Conservation (phyloP, 306 rosid species). For the Canavalia ensiformis region DNA sequence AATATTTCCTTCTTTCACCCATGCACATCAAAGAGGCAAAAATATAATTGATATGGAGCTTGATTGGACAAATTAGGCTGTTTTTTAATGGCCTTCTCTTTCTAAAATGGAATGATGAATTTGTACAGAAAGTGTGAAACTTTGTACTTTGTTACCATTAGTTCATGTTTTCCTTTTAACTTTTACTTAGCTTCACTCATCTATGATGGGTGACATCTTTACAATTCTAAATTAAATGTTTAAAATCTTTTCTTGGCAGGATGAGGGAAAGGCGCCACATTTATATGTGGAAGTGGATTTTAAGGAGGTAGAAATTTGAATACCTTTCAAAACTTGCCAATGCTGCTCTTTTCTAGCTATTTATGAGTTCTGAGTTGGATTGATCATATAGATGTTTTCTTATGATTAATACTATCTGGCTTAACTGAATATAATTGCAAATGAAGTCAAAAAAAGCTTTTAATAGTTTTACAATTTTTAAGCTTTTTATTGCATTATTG, state of each 20-base stretch:
- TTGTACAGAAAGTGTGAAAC: background rate
- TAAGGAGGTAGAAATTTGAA: conserved; percentile 74
- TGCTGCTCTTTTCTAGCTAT: conserved; percentile 26
- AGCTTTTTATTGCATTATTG: conserved; percentile 11
- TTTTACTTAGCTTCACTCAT: conserved; percentile 33
- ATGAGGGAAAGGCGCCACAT: conserved; percentile 82
- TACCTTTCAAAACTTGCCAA: conserved; percentile 22
- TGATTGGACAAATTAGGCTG: conserved; percentile 20
- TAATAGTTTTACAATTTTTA: background rate
- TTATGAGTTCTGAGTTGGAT: conserved; percentile 31
- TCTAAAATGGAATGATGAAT: background rate
- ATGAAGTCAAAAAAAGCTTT: conserved; percentile 30
- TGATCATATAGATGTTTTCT: conserved; percentile 34
- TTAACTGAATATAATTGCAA: conserved; percentile 21
- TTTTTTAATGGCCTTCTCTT: background rate
- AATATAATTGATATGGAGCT: conserved; percentile 8
- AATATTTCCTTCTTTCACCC: conserved; percentile 30
- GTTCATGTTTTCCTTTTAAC: conserved; percentile 12
- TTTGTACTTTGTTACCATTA: conserved; percentile 18
- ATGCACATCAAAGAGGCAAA: conserved; percentile 19
- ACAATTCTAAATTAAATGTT: conserved; percentile 37
- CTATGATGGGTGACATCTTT: conserved; percentile 27
- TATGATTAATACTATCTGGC: conserved; percentile 10
- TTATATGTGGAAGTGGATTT: conserved; percentile 95
- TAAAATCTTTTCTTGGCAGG: conserved; percentile 59